Percentiles rank a stretch among this genome's conserved stretches.
Evolutionary conservation across 805 yeast species (phyloP).

Genomic region (Yamadazyma tumulicola): DNA sequence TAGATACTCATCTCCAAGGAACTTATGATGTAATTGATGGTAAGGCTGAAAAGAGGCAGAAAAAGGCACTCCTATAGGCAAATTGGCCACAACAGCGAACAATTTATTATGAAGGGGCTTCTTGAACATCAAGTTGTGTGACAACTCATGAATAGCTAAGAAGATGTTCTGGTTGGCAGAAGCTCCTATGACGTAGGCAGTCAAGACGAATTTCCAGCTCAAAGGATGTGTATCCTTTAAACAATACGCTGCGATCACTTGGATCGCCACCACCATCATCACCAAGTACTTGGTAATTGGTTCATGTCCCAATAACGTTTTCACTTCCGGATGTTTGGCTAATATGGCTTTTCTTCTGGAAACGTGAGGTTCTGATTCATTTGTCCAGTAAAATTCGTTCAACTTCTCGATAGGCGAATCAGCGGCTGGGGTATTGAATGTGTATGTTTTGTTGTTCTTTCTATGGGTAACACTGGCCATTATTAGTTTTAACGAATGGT

Average conservation of each 20-base stretch:
- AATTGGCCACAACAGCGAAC: constrained; percentile 71
- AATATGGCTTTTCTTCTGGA: constrained; percentile 69
- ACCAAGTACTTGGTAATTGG: constrained; percentile 81
- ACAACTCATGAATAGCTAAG: constrained; percentile 83
- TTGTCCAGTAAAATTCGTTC: constrained; percentile 81
- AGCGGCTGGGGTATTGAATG: constrained; percentile 37
- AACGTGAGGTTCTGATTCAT: constrained; percentile 77
- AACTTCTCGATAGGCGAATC: constrained; percentile 39
- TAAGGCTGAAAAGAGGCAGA: constrained; percentile 87
- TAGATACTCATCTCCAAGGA: constrained; percentile 74
- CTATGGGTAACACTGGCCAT: constrained; percentile 18
- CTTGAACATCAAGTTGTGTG: constrained; percentile 81
- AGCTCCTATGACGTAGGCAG: constrained; percentile 81
- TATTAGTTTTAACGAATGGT: too few species aligned
- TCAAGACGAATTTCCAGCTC: constrained; percentile 49
- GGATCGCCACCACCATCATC: constrained; percentile 61
- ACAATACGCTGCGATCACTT: constrained; percentile 59
- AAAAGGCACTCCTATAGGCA: constrained; percentile 89
- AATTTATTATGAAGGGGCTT: constrained; percentile 74
- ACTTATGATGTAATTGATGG: constrained; percentile 89
- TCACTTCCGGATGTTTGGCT: constrained; percentile 72
- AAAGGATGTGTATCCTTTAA: constrained; percentile 54
- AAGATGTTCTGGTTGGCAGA: constrained; percentile 81
- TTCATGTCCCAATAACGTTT: constrained; percentile 80
- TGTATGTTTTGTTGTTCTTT: constrained; percentile 24